A percentile compares a stretch with the other conserved stretches of the same genome.
Evolutionary conservation across 2,329 filamentous ascomycete species (phyloP).

Genomic region (Pseudocercospora eumusae): DNA sequence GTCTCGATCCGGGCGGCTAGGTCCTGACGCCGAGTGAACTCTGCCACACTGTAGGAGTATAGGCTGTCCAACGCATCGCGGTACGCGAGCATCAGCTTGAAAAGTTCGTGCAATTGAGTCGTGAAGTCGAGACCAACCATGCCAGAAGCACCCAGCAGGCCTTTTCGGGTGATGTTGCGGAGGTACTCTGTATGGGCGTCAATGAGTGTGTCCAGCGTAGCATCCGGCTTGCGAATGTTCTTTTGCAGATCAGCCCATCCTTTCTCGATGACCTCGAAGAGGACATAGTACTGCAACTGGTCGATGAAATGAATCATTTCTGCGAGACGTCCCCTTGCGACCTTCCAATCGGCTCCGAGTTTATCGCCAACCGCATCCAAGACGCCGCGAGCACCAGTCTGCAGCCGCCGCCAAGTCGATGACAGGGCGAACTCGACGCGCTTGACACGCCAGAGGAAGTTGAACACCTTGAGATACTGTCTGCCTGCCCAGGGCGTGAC

Average conservation of each 20-base stretch:
- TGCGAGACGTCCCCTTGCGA: slow-evolving; percentile 80
- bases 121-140: slow-evolving; percentile 67
- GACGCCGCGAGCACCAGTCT: slow-evolving; percentile 92
- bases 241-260: slow-evolving; percentile 90
- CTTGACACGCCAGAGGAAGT: slow-evolving; percentile 98
- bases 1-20: slow-evolving; percentile 70
- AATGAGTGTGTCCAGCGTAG: slow-evolving; percentile 93
- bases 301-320: slow-evolving; percentile 99
- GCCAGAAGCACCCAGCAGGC: slow-evolving; percentile 71
- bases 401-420: slow-evolving; percentile 90
- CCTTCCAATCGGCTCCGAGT: slow-evolving; percentile 72
- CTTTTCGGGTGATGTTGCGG: slow-evolving; percentile 92
- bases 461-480: slow-evolving; percentile 98
- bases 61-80: slow-evolving; percentile 90
- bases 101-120: slow-evolving; percentile 83
- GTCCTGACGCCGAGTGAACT: slow-evolving; percentile 91
- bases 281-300: slow-evolving; percentile 96
- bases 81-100: slow-evolving; percentile 91
- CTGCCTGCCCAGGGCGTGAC: slow-evolving; percentile 94
- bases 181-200: slow-evolving; percentile 88
- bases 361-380: slow-evolving; percentile 73
- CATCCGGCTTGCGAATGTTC: slow-evolving; percentile 73
- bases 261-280: slow-evolving; percentile 97
- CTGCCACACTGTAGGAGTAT: slow-evolving; percentile 91
- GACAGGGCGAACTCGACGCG: slow-evolving; percentile 91